Evolutionary conservation across 1,284 basidiomycete species (phyloP).

Genomic region (Psilocybe mexicana): DNA sequence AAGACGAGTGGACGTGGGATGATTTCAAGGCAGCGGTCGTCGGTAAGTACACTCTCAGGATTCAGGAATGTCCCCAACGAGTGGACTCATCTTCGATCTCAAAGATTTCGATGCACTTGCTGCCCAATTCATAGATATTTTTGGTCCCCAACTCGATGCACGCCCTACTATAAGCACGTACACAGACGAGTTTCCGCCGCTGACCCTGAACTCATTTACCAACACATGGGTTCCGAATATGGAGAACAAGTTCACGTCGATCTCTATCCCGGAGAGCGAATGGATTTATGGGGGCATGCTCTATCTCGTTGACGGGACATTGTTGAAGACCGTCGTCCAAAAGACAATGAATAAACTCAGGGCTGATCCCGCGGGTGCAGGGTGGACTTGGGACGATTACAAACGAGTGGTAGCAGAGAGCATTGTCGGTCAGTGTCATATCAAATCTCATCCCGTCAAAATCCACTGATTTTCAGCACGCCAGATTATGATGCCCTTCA

Average conservation of each 20-base stretch:
- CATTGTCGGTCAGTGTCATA: constrained; percentile 6
- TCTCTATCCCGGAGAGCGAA: not conserved
- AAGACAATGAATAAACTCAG: not conserved
- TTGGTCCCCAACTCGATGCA: too few species aligned
- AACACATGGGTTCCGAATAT: not conserved
- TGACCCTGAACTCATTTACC: not conserved
- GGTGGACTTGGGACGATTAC: constrained; percentile 19
- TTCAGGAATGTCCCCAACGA: too few species aligned
- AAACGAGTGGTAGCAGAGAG: not conserved
- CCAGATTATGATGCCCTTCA: not conserved
- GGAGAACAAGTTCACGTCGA: not conserved
- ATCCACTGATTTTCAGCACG: not conserved
- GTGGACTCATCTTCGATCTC: too few species aligned
- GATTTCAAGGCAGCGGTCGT: too few species aligned
- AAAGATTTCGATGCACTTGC: too few species aligned
- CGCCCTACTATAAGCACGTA: too few species aligned
- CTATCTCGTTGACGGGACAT: not conserved
- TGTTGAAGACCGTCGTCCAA: too few species aligned
- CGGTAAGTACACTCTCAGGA: too few species aligned
- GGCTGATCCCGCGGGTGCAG: too few species aligned
- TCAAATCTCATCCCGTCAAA: too few species aligned
- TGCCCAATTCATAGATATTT: too few species aligned
- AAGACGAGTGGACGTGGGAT: too few species aligned
- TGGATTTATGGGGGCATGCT: not conserved
- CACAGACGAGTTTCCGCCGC: not conserved